Percentiles rank a stretch among this genome's conserved stretches.
Conservation (phyloP, 441 rosid species). For the Adansonia gregorii region DNA sequence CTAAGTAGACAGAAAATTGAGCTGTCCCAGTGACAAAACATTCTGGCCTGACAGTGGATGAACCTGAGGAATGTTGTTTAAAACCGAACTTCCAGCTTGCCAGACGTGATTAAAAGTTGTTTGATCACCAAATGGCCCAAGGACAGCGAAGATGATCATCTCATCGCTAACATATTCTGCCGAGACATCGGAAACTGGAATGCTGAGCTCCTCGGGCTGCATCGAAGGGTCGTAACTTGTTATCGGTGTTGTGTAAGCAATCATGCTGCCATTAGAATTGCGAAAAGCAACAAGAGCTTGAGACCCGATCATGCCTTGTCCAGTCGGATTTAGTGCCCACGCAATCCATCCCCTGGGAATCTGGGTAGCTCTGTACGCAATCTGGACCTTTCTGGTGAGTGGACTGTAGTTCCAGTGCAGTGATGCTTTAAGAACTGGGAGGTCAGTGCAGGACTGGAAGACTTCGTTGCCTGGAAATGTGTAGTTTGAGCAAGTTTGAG, state of each 20-base stretch:
- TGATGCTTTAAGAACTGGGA: slow-evolving; percentile 37
- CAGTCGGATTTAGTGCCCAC: slow-evolving; percentile 57
- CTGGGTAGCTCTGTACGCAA: slow-evolving; percentile 48
- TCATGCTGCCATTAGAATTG: slow-evolving; percentile 31
- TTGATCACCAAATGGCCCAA: slow-evolving; percentile 33
- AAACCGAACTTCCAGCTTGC: slow-evolving; percentile 41
- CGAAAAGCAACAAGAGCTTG: slow-evolving; percentile 53
- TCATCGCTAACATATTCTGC: slow-evolving; percentile 32
- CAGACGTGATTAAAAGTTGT: slow-evolving; percentile 39
- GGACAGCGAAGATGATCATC: slow-evolving; percentile 36
- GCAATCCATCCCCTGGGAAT: slow-evolving; percentile 50
- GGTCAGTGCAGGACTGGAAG: slow-evolving; percentile 38
- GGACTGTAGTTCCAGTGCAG: slow-evolving; percentile 50
- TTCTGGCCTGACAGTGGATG: slow-evolving; percentile 37
- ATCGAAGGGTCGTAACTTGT: slow-evolving; percentile 35
- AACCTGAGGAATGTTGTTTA: slow-evolving; percentile 29
- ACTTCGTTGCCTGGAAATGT: slow-evolving; percentile 28
- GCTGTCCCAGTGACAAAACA: slow-evolving; percentile 31
- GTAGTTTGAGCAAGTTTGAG: slow-evolving; percentile 39
- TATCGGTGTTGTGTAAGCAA: slow-evolving; percentile 33
- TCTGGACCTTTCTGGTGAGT: slow-evolving; percentile 29
- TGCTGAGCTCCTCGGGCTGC: slow-evolving; percentile 35
- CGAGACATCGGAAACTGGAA: slow-evolving; percentile 34
- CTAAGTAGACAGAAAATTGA: slow-evolving; percentile 30
- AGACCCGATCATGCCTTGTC: slow-evolving; percentile 50